Conservation (phyloP, 225 moss, liverwort and hornwort genomes). For the Physcomitrellopsis africana region DNA sequence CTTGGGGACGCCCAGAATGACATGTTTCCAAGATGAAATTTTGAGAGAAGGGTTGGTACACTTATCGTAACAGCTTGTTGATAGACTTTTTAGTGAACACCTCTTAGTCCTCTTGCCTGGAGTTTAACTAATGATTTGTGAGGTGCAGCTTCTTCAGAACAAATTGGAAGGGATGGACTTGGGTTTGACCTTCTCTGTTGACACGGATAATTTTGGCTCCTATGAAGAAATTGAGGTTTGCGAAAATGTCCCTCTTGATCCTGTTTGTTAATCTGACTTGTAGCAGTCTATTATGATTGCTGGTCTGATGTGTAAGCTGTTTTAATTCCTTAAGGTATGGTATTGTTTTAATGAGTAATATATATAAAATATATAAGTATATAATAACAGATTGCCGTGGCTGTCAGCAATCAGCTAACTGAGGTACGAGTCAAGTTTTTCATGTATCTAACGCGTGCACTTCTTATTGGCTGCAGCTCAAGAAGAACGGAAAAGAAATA, state of each 20-base stretch:
- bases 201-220: slow-evolving; percentile 75
- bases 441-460: background rate
- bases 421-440: background rate
- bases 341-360: no score
- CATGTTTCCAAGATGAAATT: background rate
- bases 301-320: background rate
- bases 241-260: background rate
- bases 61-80: background rate
- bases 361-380: background rate
- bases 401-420: background rate
- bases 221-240: slow-evolving; percentile 80
- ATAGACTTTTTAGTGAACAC: background rate
- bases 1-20: background rate
- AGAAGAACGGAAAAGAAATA: slow-evolving; percentile 62
- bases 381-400: background rate
- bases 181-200: slow-evolving; percentile 68
- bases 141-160: slow-evolving; percentile 71
- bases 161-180: slow-evolving; percentile 73
- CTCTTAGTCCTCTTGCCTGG: background rate
- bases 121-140: background rate
- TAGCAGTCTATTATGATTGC: background rate
- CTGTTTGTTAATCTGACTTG: slow-evolving; percentile 1
- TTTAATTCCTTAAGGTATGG: background rate
- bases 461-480: slow-evolving; percentile 47
- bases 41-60: background rate